Evolutionary conservation across 1,284 basidiomycete genomes (phyloP), one percentile per base, ranked within the genome.

Genomic region (Microbotryomycetes sp.): DNA sequence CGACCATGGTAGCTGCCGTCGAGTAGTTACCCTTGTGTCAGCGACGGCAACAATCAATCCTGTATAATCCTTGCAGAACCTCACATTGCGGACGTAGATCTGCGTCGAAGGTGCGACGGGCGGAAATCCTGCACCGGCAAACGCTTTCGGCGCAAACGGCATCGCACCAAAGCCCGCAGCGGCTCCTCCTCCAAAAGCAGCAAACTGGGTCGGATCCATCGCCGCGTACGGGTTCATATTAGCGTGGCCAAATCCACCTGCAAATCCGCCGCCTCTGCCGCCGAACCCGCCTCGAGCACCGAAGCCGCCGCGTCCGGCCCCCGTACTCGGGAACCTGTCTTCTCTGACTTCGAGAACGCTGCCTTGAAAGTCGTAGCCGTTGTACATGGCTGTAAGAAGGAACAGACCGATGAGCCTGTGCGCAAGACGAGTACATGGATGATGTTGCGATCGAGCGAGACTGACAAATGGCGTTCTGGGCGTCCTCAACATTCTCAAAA

Each of bases 21-120:
- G 35, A 11, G 35, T 18, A 41, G 18, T 41, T 49, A 24, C 9
- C 27, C 61, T 47, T 41, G 31, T 16, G 23, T 46, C 4, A 49
- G 31, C 15, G 9, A 16, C 30, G 45, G 48, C 18, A 18, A 28
- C 21, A 28, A 5, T 15, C n/a, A 35, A 47, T 9, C 11, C 16
- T 13, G 23, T 28, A 26, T 23, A 31, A 48, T 16, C 2, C 18
- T 23, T 30, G 18, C 16, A 24, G 47, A 27, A 6, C 84, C 91
- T 77, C 75, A 93, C 91, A 75, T 97, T 97, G 76, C 89, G 86
- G 70, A 97, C 93, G 82, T 93, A 89, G 73, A 98, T 97, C 78
- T 98, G 94, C 75, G 91, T 88, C 73, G 86, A 91, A 1, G 93
- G 92, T 70, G 92, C 86, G 1, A 87, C 79, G 7, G 70, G 68